A percentile compares a stretch with the other conserved stretches of the same genome.
phyloP scores from a whole-genome alignment of 164 flowering plant genomes.

The Dillenia suffruticosa region DNA sequence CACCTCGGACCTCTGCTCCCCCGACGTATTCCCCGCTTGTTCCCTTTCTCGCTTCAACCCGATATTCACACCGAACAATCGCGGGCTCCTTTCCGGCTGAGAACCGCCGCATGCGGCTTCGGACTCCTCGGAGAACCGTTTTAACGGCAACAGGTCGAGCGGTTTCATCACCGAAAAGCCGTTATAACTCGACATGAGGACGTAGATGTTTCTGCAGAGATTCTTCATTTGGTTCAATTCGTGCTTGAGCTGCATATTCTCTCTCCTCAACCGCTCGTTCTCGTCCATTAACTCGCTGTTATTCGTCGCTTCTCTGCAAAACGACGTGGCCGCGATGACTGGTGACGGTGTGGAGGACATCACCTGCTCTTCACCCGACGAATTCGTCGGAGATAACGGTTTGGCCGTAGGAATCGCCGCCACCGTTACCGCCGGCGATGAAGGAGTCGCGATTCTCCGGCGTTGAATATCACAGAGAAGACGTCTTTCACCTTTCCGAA shows the following conservation, averaged over 20 bases:
- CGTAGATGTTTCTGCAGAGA: constrained; percentile 60
- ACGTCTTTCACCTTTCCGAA: constrained; percentile 46
- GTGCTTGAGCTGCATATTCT: constrained; percentile 51
- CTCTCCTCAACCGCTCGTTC: constrained; percentile 67
- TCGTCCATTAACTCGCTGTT: constrained; percentile 58
- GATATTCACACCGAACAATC: constrained; percentile 61
- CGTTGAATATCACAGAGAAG: constrained; percentile 57
- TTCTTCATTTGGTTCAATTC: constrained; percentile 64
- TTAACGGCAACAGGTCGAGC: constrained; percentile 40
- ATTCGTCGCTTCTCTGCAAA: constrained; percentile 8
- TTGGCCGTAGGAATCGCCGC: constrained; percentile 10
- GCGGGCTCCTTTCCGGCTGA: constrained; percentile 23
- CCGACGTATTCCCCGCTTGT: constrained; percentile 16
- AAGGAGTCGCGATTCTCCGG: constrained; percentile 22
- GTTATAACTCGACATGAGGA: constrained; percentile 53
- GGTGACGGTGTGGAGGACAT: constrained; percentile 48
- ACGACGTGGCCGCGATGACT: background rate
- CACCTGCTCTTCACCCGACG: constrained; percentile 75
- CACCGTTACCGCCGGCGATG: constrained; percentile 12
- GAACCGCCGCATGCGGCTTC: constrained; percentile 10
- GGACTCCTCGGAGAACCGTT: constrained; percentile 19
- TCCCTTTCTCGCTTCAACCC: constrained; percentile 51
- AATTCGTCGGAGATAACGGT: constrained; percentile 45
- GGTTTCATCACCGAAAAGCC: constrained; percentile 22
- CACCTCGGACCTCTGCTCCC: constrained; percentile 10